A percentile compares a stretch with the other conserved stretches of the same genome.
Conservation (phyloP, 2,329 filamentous ascomycete species). For the Pseudocercospora vitis region DNA sequence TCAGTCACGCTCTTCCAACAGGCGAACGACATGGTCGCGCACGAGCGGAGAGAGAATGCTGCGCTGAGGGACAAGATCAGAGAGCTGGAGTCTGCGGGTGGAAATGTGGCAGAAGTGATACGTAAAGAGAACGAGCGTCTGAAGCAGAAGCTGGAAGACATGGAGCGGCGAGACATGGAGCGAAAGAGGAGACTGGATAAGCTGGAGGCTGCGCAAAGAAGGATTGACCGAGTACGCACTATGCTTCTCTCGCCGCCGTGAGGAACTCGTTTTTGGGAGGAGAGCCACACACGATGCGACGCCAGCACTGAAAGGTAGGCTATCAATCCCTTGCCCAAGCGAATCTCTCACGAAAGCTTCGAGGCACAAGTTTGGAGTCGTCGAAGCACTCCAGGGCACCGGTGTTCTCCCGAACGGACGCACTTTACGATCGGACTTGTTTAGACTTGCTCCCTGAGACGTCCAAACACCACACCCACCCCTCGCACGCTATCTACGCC, state of each 20-base stretch:
- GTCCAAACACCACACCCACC: too few species aligned
- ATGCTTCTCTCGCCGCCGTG: conserved; percentile 51
- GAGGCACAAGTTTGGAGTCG: too few species aligned
- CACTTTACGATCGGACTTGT: background rate
- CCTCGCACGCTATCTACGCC: too few species aligned
- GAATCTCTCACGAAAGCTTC: background rate
- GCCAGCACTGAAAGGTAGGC: too few species aligned
- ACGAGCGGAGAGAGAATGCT: conserved; percentile 69
- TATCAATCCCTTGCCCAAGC: too few species aligned
- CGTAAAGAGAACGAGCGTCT: conserved; percentile 66
- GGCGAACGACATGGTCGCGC: conserved; percentile 84
- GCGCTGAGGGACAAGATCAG: conserved; percentile 69
- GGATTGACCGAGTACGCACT: conserved; percentile 69
- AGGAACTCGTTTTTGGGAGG: background rate
- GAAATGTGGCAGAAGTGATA: conserved; percentile 62
- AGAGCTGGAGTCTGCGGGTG: conserved; percentile 65
- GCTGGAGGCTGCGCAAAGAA: conserved; percentile 67
- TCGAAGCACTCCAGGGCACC: too few species aligned
- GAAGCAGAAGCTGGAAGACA: conserved; percentile 66
- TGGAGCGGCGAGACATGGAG: conserved; percentile 70
- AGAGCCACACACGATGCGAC: too few species aligned
- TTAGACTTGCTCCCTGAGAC: too few species aligned
- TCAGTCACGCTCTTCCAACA: conserved; percentile 74
- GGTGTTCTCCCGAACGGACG: background rate
- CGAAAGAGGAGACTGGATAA: conserved; percentile 68